A percentile compares a stretch with the other conserved stretches of the same genome.
phyloP scores from a whole-genome alignment of 441 rosid species.

The Bocquillonia castaneifolia region DNA sequence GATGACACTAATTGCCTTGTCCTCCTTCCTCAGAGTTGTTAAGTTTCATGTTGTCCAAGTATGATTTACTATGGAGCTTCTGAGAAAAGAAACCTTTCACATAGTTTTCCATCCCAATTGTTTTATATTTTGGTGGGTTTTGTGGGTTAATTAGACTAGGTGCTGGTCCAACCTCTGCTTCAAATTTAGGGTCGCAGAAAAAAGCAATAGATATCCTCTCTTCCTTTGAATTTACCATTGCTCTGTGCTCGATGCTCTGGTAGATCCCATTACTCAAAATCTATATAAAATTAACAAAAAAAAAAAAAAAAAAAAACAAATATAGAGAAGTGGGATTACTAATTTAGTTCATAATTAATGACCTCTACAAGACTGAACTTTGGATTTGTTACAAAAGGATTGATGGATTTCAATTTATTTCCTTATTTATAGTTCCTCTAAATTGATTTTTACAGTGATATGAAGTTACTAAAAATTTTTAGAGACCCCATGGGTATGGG shows the following conservation, averaged over 20 bases:
- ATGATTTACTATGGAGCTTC: conserved; percentile 28
- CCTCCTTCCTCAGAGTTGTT: neutral
- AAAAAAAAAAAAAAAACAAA: too few species aligned
- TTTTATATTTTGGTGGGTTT: conserved; percentile 34
- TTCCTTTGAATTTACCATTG: conserved; percentile 47
- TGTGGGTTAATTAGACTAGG: conserved; percentile 21
- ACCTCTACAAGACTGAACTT: too few species aligned
- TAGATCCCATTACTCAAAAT: conserved; percentile 68
- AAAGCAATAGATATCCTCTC: conserved; percentile 69
- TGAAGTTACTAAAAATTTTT: too few species aligned
- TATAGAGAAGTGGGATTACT: too few species aligned
- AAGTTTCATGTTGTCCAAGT: conserved; percentile 31
- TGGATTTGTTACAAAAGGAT: too few species aligned
- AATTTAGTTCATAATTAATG: too few species aligned
- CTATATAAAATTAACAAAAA: conserved; percentile 26
- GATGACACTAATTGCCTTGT: too few species aligned
- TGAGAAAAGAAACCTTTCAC: conserved; percentile 25
- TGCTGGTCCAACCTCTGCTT: conserved; percentile 39
- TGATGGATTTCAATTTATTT: too few species aligned
- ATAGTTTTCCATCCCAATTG: conserved; percentile 28
- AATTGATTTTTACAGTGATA: too few species aligned
- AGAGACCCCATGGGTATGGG: too few species aligned
- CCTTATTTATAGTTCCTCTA: too few species aligned
- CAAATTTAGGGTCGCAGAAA: conserved; percentile 65
- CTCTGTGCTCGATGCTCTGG: conserved; percentile 80